These are phyloP conservation scores for Pythium folliculosum DNA, from an alignment of 352 stramenopile genomes.

Conservation along the genomic window DNA sequence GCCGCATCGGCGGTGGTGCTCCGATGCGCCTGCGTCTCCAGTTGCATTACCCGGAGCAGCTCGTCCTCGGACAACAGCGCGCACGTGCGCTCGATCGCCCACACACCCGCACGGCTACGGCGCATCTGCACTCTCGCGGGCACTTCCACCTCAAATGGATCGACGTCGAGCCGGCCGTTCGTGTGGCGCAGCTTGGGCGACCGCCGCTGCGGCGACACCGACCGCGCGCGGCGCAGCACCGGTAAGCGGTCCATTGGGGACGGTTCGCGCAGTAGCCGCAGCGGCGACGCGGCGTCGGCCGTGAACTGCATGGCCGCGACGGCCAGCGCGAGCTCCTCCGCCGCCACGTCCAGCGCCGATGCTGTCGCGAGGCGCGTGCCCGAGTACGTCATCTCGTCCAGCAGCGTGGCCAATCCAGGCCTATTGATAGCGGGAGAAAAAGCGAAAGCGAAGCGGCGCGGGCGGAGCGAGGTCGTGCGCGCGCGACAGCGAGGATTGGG, in stretches of 20 bases:
- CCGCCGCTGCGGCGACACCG: slow-evolving; percentile 29
- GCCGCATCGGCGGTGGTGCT: not conserved
- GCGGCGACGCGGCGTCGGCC: not conserved
- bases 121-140: too few relatives aligned
- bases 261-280: slow-evolving; percentile 4
- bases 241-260: not conserved
- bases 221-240: slow-evolving; percentile 21
- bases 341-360: not conserved
- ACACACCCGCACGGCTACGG: too few relatives aligned
- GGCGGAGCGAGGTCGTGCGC: not conserved
- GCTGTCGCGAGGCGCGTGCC: not conserved
- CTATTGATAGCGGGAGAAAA: not conserved
- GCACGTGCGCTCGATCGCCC: not conserved
- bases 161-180: slow-evolving; percentile 21
- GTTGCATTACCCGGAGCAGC: not conserved
- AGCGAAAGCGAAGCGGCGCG: not conserved
- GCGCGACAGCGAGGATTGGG: slow-evolving; percentile 6
- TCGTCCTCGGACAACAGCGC: not conserved
- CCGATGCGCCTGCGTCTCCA: not conserved
- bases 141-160: not conserved
- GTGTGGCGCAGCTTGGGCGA: slow-evolving; percentile 37
- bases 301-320: slow-evolving; percentile 6
- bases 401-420: not conserved
- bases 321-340: not conserved
- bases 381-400: not conserved